These are phyloP conservation scores for Stagonosporopsis chrysanthemi DNA, from an alignment of 2,329 filamentous ascomycete genomes.

Conservation along the genomic window DNA sequence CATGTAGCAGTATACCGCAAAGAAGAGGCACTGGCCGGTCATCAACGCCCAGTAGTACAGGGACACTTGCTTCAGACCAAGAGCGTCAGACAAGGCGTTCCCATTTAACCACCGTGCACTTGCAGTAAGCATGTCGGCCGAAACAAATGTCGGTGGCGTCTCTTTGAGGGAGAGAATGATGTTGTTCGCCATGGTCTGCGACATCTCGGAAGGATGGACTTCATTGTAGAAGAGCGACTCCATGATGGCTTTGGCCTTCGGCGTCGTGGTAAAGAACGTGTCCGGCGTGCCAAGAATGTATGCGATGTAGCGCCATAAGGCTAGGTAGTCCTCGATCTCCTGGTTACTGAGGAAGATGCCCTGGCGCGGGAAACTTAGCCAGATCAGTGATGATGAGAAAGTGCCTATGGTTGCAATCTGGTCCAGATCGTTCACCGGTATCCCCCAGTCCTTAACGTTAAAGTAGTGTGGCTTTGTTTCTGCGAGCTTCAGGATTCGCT, in stretches of 20 bases:
- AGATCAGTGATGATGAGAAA: slow-evolving; percentile 74
- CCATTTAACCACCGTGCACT: slow-evolving; percentile 76
- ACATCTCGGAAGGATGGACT: slow-evolving; percentile 69
- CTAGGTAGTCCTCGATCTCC: slow-evolving; percentile 74
- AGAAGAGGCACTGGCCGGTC: slow-evolving; percentile 71
- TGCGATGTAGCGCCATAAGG: slow-evolving; percentile 78
- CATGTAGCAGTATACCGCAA: slow-evolving; percentile 63
- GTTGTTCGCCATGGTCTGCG: slow-evolving; percentile 73
- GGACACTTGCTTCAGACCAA: slow-evolving; percentile 65
- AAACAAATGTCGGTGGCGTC: slow-evolving; percentile 70
- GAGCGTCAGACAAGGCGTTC: slow-evolving; percentile 64
- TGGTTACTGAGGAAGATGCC: slow-evolving; percentile 69
- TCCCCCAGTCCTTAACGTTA: slow-evolving; percentile 63
- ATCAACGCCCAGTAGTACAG: slow-evolving; percentile 68
- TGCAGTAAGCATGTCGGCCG: slow-evolving; percentile 71
- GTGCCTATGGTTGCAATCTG: slow-evolving; percentile 74
- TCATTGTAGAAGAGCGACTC: slow-evolving; percentile 73
- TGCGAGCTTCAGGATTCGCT: slow-evolving; percentile 68
- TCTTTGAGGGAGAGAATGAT: slow-evolving; percentile 73
- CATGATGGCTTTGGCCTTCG: slow-evolving; percentile 67
- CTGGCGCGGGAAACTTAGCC: slow-evolving; percentile 73
- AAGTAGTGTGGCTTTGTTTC: slow-evolving; percentile 68
- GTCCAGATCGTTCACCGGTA: slow-evolving; percentile 80
- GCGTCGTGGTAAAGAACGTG: slow-evolving; percentile 63
- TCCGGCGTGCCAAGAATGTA: slow-evolving; percentile 75